Percentiles rank a stretch among this genome's conserved stretches.
Evolutionary conservation across 805 yeast species (phyloP).

Genomic region (Torulaspora franciscae): DNA sequence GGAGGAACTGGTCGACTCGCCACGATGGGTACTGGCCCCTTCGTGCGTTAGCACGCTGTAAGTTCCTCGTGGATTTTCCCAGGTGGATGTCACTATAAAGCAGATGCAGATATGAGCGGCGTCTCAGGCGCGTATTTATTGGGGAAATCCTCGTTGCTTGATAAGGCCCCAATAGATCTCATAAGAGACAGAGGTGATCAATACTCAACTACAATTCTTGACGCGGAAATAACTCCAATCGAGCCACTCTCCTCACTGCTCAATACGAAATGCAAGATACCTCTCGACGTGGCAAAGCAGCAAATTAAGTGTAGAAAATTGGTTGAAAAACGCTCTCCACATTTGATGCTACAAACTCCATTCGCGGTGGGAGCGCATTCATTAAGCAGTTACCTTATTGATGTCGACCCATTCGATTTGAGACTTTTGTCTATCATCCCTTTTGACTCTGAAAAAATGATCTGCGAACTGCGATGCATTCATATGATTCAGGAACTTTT

Average conservation of each 20-base stretch:
- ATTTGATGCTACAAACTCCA: not conserved
- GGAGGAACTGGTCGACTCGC: too few species aligned
- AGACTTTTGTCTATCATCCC: constrained; percentile 80
- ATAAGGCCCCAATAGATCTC: constrained; percentile 7
- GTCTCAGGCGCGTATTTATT: constrained; percentile 22
- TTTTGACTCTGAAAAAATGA: constrained; percentile 72
- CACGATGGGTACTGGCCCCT: too few species aligned
- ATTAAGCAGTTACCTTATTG: constrained; percentile 35
- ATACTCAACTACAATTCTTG: not conserved
- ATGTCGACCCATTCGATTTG: constrained; percentile 57
- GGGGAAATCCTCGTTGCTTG: constrained; percentile 16
- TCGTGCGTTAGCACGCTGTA: too few species aligned
- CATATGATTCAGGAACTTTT: constrained; percentile 78
- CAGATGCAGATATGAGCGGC: constrained; percentile 20
- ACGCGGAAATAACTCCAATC: not conserved
- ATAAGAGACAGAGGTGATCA: not conserved
- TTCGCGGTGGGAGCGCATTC: too few species aligned
- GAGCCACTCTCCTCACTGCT: constrained; percentile 14
- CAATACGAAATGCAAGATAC: constrained; percentile 23
- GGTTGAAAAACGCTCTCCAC: constrained; percentile 15
- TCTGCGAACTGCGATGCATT: constrained; percentile 82
- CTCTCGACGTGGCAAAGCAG: constrained; percentile 35
- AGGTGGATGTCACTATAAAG: constrained; percentile 10
- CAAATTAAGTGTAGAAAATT: constrained; percentile 33
- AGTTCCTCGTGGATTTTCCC: too few species aligned